Evolutionary conservation across 164 flowering plant genomes (phyloP).

Genomic region (Santalum album): DNA sequence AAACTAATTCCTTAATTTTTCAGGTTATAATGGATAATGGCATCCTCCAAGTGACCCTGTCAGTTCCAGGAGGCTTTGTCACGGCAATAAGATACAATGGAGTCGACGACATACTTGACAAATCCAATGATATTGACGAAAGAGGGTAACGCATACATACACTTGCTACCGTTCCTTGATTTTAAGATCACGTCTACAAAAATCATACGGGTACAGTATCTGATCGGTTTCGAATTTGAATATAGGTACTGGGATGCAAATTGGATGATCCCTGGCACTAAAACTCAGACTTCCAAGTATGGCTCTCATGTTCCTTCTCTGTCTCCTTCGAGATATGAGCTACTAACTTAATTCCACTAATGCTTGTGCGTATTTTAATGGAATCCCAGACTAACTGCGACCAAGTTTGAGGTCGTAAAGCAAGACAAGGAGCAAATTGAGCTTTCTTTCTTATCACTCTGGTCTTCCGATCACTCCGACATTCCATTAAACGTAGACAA

Average conservation of each 20-base stretch:
- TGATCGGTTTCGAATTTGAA: not conserved
- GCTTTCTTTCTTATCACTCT: slow-evolving; percentile 13
- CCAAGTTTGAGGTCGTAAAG: slow-evolving; percentile 10
- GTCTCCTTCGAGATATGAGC: too few relatives aligned
- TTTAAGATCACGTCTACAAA: not conserved
- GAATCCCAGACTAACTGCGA: slow-evolving; percentile 11
- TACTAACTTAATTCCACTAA: too few relatives aligned
- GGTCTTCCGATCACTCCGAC: not conserved
- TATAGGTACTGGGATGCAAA: slow-evolving; percentile 45
- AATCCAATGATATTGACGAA: slow-evolving; percentile 14
- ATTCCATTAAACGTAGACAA: slow-evolving; percentile 25
- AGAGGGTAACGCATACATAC: slow-evolving; percentile 27
- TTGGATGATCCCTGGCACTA: slow-evolving; percentile 11
- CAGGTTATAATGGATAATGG: slow-evolving; percentile 51
- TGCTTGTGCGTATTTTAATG: too few relatives aligned
- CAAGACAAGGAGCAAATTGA: slow-evolving; percentile 10
- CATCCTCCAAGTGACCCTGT: slow-evolving; percentile 29
- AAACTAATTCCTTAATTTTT: not conserved
- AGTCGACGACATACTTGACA: slow-evolving; percentile 35
- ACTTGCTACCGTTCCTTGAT: too few relatives aligned
- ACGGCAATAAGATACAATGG: slow-evolving; percentile 28
- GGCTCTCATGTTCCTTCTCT: too few relatives aligned
- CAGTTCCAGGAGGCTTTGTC: slow-evolving; percentile 32
- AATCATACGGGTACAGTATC: not conserved
- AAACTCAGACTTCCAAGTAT: too few relatives aligned